These are phyloP conservation scores for Ustulina deusta DNA, from an alignment of 2,329 filamentous ascomycete species.

Conservation along the genomic window DNA sequence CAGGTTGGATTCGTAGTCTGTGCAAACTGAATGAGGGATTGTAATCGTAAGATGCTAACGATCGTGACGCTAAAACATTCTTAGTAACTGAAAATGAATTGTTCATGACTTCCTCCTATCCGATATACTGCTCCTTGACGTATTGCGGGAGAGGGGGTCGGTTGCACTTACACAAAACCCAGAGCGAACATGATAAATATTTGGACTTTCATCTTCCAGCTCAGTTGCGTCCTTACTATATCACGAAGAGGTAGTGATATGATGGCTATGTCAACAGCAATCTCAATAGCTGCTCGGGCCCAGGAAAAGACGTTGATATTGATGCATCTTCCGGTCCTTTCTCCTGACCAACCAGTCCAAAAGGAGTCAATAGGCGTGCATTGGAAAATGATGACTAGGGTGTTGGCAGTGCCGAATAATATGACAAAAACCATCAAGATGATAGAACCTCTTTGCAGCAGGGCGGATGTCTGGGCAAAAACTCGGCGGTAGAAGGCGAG, in stretches of 20 bases:
- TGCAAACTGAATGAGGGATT: slow-evolving; percentile 26
- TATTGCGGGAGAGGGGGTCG: not conserved
- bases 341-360: slow-evolving; percentile 28
- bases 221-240: slow-evolving; percentile 16
- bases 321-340: slow-evolving; percentile 23
- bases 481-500: slow-evolving; percentile 31
- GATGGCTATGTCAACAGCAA: slow-evolving; percentile 29
- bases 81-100: not conserved
- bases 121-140: not conserved
- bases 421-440: slow-evolving; percentile 25
- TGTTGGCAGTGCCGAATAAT: slow-evolving; percentile 28
- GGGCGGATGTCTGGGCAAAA: slow-evolving; percentile 22
- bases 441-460: slow-evolving; percentile 19
- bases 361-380: slow-evolving; percentile 26
- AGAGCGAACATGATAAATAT: slow-evolving; percentile 22
- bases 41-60: slow-evolving; percentile 24
- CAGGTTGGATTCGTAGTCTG: slow-evolving; percentile 26
- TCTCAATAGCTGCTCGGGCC: slow-evolving; percentile 26
- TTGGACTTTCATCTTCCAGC: slow-evolving; percentile 28
- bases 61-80: slow-evolving; percentile 16
- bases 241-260: slow-evolving; percentile 28
- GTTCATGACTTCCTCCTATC: too few relatives aligned
- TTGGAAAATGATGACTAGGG: slow-evolving; percentile 27
- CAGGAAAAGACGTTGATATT: slow-evolving; percentile 32
- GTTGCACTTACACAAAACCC: slow-evolving; percentile 22